These are phyloP conservation scores for Cyberlindnera subsufficiens DNA, from an alignment of 805 yeast genomes.

Conservation along the genomic window DNA sequence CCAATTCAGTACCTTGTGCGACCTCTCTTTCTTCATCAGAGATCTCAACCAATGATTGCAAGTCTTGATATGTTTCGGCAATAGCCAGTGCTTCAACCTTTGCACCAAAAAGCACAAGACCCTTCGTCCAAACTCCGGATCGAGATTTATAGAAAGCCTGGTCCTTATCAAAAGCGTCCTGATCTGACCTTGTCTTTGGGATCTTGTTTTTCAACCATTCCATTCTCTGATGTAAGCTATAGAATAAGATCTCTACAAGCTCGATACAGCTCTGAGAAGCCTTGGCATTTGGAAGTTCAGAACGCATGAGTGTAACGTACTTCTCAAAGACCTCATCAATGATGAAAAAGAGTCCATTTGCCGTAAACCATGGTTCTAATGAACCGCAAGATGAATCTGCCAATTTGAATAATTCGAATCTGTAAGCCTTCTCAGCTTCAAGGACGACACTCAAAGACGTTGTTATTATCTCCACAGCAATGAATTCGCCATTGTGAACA, in stretches of 20 bases:
- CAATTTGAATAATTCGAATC: slow-evolving; percentile 29
- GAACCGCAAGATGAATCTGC: slow-evolving; percentile 24
- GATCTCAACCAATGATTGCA: slow-evolving; percentile 52
- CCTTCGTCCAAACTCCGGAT: slow-evolving; percentile 52
- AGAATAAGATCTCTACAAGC: slow-evolving; percentile 37
- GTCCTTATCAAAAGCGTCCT: slow-evolving; percentile 15
- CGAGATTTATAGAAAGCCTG: slow-evolving; percentile 23
- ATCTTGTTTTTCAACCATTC: slow-evolving; percentile 26
- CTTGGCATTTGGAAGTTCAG: slow-evolving; percentile 6
- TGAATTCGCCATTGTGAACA: slow-evolving; percentile 11
- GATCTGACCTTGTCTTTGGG: slow-evolving; percentile 17
- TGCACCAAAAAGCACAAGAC: slow-evolving; percentile 44
- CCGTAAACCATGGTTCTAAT: slow-evolving; percentile 43
- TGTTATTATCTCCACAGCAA: slow-evolving; percentile 20
- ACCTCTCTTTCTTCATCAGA: slow-evolving; percentile 38
- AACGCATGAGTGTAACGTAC: slow-evolving; percentile 12
- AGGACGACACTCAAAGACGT: slow-evolving; percentile 27
- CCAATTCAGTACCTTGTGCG: slow-evolving; percentile 13
- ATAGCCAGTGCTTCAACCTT: slow-evolving; percentile 51
- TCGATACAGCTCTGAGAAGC: slow-evolving; percentile 25
- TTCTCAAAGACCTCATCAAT: slow-evolving; percentile 37
- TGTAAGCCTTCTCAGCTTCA: slow-evolving; percentile 33
- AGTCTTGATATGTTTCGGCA: slow-evolving; percentile 62
- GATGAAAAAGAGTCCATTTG: slow-evolving; percentile 30
- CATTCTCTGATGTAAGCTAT: slow-evolving; percentile 28